phyloP scores from a whole-genome alignment of 768 basidiomycete species.

The Hirschioporus abietinus region DNA sequence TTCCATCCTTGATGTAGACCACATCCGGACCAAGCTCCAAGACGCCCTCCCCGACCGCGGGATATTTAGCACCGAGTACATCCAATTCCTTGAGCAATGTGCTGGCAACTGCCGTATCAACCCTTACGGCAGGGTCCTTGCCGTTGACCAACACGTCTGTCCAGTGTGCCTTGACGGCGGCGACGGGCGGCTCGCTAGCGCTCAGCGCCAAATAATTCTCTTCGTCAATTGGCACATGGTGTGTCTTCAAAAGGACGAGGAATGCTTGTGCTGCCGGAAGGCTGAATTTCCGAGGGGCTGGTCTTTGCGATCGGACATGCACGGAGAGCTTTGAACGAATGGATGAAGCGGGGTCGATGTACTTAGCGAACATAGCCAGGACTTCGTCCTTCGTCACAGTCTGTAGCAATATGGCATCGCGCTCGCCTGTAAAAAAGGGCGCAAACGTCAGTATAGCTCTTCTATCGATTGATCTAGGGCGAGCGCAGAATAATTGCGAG shows the following conservation, averaged over 20 bases:
- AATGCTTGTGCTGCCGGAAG: slow-evolving; percentile 59
- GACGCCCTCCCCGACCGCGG: slow-evolving; percentile 47
- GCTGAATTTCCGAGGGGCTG: slow-evolving; percentile 56
- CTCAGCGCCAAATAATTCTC: slow-evolving; percentile 46
- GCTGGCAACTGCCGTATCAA: slow-evolving; percentile 34
- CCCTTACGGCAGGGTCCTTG: slow-evolving; percentile 26
- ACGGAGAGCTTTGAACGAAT: slow-evolving; percentile 79
- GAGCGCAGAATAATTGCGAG: not conserved
- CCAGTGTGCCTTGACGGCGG: slow-evolving; percentile 67
- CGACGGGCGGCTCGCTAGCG: slow-evolving; percentile 45
- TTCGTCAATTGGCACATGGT: slow-evolving; percentile 45
- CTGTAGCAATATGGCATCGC: slow-evolving; percentile 64
- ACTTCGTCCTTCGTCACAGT: slow-evolving; percentile 72
- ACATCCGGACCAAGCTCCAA: slow-evolving; percentile 42
- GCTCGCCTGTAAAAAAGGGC: slow-evolving; percentile 42
- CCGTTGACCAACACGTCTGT: slow-evolving; percentile 28
- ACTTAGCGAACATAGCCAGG: slow-evolving; percentile 58
- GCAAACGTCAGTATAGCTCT: slow-evolving; percentile 2
- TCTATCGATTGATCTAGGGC: not conserved
- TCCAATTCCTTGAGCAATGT: slow-evolving; percentile 52
- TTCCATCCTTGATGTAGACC: slow-evolving; percentile 58
- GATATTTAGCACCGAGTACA: slow-evolving; percentile 48
- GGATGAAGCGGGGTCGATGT: slow-evolving; percentile 63
- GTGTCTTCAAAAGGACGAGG: slow-evolving; percentile 41
- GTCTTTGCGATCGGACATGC: slow-evolving; percentile 72